Base-by-base conservation (phyloP, 1,284 basidiomycete genomes). In the Cronartium ribicola region DNA sequence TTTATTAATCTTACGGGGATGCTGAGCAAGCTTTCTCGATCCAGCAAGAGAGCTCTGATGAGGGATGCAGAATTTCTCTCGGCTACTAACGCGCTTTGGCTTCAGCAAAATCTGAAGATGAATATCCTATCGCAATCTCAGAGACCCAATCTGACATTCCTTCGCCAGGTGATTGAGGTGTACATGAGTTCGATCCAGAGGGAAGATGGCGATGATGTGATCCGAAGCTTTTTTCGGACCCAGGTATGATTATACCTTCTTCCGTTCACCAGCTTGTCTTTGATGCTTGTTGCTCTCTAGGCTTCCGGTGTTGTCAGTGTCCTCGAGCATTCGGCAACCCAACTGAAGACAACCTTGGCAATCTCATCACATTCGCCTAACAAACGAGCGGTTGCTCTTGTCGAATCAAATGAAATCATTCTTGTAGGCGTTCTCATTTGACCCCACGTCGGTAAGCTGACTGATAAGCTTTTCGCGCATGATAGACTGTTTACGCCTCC, bases 51-150 rank as follows among this genome's bases (percentile, higher is more conserved):
- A 77, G 84, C 85, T 46, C 83, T 98, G 51, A 88, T 88, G 37
- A 86, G 85, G n/a, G 90, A 98, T 80, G 91, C 92, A 1, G 94
- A 98, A 82, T 91, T 92, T 78, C 83, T 97, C 13, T 89, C 89
- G 76, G 89, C 91, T 0, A 89, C 88, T 4, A 86, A 88, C 75
- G 89, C 91, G 51, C 83, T 98, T 20, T 98, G 95, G 95, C 80
- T 87, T 39, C 85, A 86, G 77, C 88, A 94, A 80, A 93, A 94
- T 79, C 86, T 88, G 37, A 74, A 82, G 0, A 81, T 83, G 79
- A 81, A 80, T 82, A 83, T 74, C 75, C 81, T 79, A 7, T 75
- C 76, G 29, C 69, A 78, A 43, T 22, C 76, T 8, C 22, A 67
- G 22, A 65, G 73, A 37, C 69, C 75, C 51, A 62, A 60, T 64